Percentiles rank a stretch among this genome's conserved stretches.
These are phyloP conservation scores for Citrus mangshanensis DNA, from an alignment of 345 rosid species.

Conservation along the genomic window DNA sequence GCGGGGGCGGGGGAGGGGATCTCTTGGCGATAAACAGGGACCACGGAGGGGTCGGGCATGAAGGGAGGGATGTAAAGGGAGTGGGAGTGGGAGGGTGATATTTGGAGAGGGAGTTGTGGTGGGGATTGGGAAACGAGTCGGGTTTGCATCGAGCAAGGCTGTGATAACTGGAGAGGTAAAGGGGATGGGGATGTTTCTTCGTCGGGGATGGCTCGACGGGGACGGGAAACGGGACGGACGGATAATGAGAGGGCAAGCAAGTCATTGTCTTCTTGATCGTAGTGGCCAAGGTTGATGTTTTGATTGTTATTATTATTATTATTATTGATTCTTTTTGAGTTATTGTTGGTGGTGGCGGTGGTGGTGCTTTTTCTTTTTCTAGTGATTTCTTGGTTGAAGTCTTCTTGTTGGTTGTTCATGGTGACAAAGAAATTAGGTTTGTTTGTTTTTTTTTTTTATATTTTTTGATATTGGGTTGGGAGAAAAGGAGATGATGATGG, in stretches of 20 bases:
- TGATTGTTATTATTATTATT: not conserved
- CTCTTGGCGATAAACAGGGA: not conserved
- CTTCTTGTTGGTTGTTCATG: not conserved
- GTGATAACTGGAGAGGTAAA: not conserved
- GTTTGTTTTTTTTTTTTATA: not conserved
- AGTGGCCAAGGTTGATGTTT: not conserved
- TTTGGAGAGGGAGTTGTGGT: not conserved
- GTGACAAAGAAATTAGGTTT: not conserved
- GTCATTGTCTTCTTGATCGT: slow-evolving; percentile 8
- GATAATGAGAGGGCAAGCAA: slow-evolving; percentile 22
- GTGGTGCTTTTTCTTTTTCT: slow-evolving; percentile 8
- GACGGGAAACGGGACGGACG: not conserved
- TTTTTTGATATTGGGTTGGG: not conserved
- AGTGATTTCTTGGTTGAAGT: not conserved
- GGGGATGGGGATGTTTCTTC: not conserved
- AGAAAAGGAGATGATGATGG: not conserved
- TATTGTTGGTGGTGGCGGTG: not conserved
- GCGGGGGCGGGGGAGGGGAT: not conserved
- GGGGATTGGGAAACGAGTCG: not conserved
- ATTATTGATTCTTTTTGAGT: not conserved
- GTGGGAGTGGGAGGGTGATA: slow-evolving; percentile 10
- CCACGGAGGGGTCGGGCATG: not conserved
- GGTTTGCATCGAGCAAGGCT: not conserved
- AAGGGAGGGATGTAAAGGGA: not conserved
- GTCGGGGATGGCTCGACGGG: not conserved